A percentile compares a stretch with the other conserved stretches of the same genome.
phyloP scores from a whole-genome alignment of 441 rosid genomes.

The Adansonia rubrostipa region DNA sequence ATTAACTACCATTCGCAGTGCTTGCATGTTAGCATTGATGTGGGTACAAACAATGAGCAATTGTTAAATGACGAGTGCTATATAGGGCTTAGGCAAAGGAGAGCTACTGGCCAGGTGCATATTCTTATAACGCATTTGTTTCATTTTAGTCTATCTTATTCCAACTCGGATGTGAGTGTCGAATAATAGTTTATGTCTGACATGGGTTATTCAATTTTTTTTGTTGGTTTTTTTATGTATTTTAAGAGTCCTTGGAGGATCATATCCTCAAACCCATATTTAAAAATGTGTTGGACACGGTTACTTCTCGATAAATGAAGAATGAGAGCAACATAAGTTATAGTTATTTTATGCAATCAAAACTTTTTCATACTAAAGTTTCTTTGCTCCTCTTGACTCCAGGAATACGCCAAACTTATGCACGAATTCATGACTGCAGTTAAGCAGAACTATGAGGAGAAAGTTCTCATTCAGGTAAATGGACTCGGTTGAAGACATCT shows the following conservation, averaged over 20 bases:
- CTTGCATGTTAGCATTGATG: slow-evolving; percentile 89
- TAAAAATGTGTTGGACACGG: too few species aligned
- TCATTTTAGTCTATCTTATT: neutral
- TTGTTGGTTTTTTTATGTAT: too few species aligned
- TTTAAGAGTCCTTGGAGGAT: too few species aligned
- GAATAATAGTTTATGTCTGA: too few species aligned
- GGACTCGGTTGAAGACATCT: neutral
- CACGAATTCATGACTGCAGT: slow-evolving; percentile 84
- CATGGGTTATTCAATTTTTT: too few species aligned
- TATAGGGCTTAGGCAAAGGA: slow-evolving; percentile 77
- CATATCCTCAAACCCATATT: too few species aligned
- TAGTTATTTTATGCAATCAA: neutral
- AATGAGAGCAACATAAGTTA: too few species aligned
- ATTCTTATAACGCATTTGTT: neutral
- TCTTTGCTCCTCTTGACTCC: slow-evolving; percentile 26
- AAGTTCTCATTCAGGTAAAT: slow-evolving; percentile 71
- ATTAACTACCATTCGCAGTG: slow-evolving; percentile 50
- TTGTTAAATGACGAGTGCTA: slow-evolving; percentile 81
- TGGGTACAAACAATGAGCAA: slow-evolving; percentile 83
- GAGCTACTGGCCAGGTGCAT: slow-evolving; percentile 82
- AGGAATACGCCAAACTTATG: slow-evolving; percentile 80
- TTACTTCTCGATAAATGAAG: too few species aligned
- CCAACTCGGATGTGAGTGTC: too few species aligned
- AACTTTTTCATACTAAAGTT: slow-evolving; percentile 29
- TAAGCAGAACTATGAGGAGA: slow-evolving; percentile 83